Evolutionary conservation across 139 green algal genomes (phyloP).

Genomic region (Yamagishiella unicocca): DNA sequence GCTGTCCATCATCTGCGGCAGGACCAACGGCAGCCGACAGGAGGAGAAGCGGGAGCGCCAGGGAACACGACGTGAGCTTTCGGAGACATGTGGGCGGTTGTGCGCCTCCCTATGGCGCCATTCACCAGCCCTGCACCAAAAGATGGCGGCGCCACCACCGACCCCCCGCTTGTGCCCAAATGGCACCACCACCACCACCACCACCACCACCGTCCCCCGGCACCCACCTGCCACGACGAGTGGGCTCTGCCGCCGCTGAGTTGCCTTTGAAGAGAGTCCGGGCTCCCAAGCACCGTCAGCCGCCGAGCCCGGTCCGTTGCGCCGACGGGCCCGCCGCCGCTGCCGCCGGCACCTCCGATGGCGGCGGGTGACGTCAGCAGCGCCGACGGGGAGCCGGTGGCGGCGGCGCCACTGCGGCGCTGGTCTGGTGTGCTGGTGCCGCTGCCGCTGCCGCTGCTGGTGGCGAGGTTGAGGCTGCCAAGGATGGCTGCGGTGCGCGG

Average conservation of each 20-base stretch:
- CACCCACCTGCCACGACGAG: background rate
- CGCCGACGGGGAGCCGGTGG: background rate
- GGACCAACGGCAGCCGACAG: no score
- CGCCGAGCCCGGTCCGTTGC: background rate
- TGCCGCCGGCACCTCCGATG: background rate
- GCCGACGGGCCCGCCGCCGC: background rate
- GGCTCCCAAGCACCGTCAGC: background rate
- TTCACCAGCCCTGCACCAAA: no score
- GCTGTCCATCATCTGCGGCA: no score
- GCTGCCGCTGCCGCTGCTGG: background rate
- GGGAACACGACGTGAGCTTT: no score
- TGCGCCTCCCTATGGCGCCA: no score
- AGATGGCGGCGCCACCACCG: no score
- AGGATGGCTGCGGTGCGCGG: slow-evolving; percentile 9
- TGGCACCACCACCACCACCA: background rate
- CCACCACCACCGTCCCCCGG: background rate
- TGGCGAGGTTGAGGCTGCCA: background rate
- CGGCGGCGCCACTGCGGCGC: background rate
- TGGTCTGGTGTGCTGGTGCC: background rate
- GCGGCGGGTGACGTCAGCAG: no score
- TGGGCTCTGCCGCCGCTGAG: background rate
- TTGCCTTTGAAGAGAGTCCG: background rate
- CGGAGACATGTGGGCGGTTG: no score
- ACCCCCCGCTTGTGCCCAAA: no score
- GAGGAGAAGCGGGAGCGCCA: no score